These are phyloP conservation scores for Phytophthora capsici DNA, from an alignment of 352 stramenopile genomes.

Conservation along the genomic window DNA sequence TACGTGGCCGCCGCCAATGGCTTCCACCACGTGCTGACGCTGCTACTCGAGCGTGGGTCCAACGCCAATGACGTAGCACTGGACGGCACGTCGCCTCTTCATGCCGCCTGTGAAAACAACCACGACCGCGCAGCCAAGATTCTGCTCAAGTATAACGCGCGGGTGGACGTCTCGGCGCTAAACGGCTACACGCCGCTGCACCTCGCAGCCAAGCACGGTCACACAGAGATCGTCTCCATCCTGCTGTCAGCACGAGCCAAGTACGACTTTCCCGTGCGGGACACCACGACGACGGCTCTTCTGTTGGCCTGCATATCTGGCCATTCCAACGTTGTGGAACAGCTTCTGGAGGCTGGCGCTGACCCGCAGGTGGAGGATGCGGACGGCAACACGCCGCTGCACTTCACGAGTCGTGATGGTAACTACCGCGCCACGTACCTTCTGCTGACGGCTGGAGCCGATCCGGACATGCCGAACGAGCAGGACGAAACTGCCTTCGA, in stretches of 20 bases:
- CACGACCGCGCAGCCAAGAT: conserved; percentile 59
- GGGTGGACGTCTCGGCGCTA: conserved; percentile 41
- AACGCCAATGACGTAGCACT: conserved; percentile 57
- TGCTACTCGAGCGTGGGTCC: conserved; percentile 76
- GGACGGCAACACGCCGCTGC: conserved; percentile 83
- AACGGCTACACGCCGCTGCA: conserved; percentile 71
- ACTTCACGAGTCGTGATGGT: conserved; percentile 75
- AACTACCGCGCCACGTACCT: conserved; percentile 84
- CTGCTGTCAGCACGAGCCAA: conserved; percentile 53
- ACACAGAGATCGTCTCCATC: conserved; percentile 49
- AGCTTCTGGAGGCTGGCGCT: conserved; percentile 73
- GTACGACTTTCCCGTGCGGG: conserved; percentile 52
- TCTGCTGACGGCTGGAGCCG: conserved; percentile 80
- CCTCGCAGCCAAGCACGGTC: conserved; percentile 62
- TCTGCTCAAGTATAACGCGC: conserved; percentile 67
- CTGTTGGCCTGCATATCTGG: conserved; percentile 72
- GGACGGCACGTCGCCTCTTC: conserved; percentile 63
- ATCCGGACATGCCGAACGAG: conserved; percentile 86
- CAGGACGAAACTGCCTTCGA: conserved; percentile 84
- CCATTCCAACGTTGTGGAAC: conserved; percentile 67
- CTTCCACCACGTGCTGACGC: conserved; percentile 63
- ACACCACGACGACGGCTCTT: conserved; percentile 65
- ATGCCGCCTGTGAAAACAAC: conserved; percentile 69
- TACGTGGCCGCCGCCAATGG: conserved; percentile 66
- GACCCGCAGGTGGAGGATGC: conserved; percentile 80